Evolutionary conservation across 768 basidiomycete species (phyloP).

Genomic region (Boletus sp.): DNA sequence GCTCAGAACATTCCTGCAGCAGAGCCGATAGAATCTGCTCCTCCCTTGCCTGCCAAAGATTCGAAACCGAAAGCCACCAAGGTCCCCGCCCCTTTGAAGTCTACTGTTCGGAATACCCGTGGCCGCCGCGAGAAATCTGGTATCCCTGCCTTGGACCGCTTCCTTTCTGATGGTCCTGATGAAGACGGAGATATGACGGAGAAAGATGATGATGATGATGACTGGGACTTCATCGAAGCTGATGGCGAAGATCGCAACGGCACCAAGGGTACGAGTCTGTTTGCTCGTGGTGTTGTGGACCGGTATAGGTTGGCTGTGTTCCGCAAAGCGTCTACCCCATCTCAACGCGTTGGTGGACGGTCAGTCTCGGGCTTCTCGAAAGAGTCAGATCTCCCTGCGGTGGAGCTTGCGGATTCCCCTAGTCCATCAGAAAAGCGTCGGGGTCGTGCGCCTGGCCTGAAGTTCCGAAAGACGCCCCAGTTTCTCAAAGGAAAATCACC

Average conservation of each 20-base stretch:
- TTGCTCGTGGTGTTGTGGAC: constrained; percentile 90
- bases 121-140: constrained; percentile 78
- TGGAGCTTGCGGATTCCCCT: constrained; percentile 42
- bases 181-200: constrained; percentile 42
- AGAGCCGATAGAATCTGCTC: constrained; percentile 22
- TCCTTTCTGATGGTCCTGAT: constrained; percentile 53
- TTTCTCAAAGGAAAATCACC: constrained; percentile 76
- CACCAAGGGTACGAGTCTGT: constrained; percentile 73
- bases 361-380: constrained; percentile 59
- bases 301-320: constrained; percentile 82
- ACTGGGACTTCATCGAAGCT: constrained; percentile 88
- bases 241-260: constrained; percentile 85
- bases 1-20: neutral
- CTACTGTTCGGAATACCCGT: constrained; percentile 32
- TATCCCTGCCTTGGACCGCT: constrained; percentile 73
- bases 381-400: constrained; percentile 42
- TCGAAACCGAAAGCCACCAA: constrained; percentile 28
- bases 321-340: constrained; percentile 73
- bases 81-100: constrained; percentile 10
- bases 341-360: constrained; percentile 42
- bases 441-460: constrained; percentile 64
- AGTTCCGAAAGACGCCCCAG: constrained; percentile 70
- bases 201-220: constrained; percentile 68
- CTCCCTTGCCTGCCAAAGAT: constrained; percentile 32
- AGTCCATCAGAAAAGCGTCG: constrained; percentile 53